Conservation (phyloP, 2,329 filamentous ascomycete genomes). For the Onygena corvina region DNA sequence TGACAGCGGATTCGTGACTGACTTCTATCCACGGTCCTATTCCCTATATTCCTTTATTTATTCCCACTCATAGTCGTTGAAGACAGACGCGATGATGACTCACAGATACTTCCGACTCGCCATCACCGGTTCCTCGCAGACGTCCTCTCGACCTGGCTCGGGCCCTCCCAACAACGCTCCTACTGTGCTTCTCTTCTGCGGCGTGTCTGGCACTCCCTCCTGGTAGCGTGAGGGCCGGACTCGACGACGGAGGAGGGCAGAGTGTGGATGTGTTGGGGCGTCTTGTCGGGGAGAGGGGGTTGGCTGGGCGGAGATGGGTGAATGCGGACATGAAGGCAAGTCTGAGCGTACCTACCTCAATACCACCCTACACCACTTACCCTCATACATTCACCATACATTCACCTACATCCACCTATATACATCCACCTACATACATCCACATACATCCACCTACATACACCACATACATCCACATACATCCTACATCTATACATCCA, state of each 20-base stretch:
- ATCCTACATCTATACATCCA: too few relatives aligned
- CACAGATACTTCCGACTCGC: slow-evolving; percentile 15
- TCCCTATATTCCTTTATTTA: too few relatives aligned
- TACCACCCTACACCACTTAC: too few relatives aligned
- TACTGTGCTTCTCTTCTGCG: not conserved
- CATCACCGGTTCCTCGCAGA: not conserved
- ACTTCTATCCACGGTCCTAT: too few relatives aligned
- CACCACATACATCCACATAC: too few relatives aligned
- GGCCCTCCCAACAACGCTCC: not conserved
- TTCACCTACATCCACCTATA: too few relatives aligned
- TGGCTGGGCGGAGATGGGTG: slow-evolving; percentile 7
- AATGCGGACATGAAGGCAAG: slow-evolving; percentile 25
- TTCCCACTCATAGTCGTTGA: not conserved
- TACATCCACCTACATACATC: too few relatives aligned
- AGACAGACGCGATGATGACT: slow-evolving; percentile 14
- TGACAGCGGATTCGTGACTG: too few relatives aligned
- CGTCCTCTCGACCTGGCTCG: not conserved
- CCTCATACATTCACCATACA: too few relatives aligned
- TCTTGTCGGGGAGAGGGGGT: not conserved
- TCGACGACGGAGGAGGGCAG: not conserved
- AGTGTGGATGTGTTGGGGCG: not conserved
- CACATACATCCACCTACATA: too few relatives aligned
- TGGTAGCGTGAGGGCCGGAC: not conserved
- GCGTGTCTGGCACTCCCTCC: not conserved
- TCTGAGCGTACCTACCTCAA: too few relatives aligned